phyloP scores from a whole-genome alignment of 768 basidiomycete genomes.

The Leucocoprinus sp. region DNA sequence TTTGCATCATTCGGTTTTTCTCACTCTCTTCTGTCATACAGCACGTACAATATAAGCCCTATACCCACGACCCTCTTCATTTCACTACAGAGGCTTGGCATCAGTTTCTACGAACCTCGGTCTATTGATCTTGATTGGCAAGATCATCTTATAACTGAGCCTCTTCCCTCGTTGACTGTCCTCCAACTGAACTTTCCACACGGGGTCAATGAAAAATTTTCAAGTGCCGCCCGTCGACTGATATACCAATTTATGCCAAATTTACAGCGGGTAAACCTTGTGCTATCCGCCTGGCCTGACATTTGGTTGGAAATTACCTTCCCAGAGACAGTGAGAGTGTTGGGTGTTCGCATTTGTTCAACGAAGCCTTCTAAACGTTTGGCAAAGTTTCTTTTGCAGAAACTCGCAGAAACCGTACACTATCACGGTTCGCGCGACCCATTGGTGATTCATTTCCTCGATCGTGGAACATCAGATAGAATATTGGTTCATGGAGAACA shows the following conservation, averaged over 20 bases:
- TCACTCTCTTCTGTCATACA: neutral
- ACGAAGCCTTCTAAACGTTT: neutral
- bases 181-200: constrained; percentile 10
- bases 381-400: neutral
- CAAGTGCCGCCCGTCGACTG: neutral
- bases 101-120: neutral
- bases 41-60: neutral
- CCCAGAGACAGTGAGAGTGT: neutral
- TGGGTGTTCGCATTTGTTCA: constrained; percentile 2
- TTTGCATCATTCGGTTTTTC: neutral
- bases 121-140: neutral
- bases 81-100: neutral
- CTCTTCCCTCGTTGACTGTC: constrained; percentile 9
- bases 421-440: neutral
- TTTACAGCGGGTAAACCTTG: constrained; percentile 1
- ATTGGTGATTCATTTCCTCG: constrained; percentile 1
- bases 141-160: neutral
- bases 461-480: neutral
- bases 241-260: neutral
- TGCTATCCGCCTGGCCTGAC: neutral
- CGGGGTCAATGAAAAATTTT: neutral
- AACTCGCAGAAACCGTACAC: neutral
- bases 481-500: neutral
- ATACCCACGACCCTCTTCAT: neutral
- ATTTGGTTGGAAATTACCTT: neutral